Evolutionary conservation across 768 basidiomycete species (phyloP).

Genomic region (Suillus occidentalis): DNA sequence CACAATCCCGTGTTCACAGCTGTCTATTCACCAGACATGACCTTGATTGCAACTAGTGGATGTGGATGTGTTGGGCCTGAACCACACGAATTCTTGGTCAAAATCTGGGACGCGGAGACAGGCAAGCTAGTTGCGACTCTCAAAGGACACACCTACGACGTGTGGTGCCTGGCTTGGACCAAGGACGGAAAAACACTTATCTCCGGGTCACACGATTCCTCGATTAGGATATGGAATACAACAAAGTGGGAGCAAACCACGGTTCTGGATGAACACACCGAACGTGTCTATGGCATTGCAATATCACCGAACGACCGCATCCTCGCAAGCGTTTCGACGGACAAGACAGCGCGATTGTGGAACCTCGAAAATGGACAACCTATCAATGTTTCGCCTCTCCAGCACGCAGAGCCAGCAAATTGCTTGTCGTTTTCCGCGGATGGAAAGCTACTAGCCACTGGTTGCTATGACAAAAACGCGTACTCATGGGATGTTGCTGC

Average conservation of each 20-base stretch:
- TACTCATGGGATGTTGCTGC: background rate
- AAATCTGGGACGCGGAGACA: background rate
- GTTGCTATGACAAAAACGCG: background rate
- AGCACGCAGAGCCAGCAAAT: no score
- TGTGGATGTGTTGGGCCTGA: no score
- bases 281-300: accelerated
- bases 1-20: no score
- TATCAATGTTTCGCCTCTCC: no score
- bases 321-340: no score
- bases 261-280: background rate
- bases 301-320: background rate
- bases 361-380: background rate
- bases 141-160: background rate
- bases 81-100: no score
- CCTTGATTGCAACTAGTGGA: no score
- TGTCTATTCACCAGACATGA: no score
- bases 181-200: background rate
- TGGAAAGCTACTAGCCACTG: no score
- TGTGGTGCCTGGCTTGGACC: background rate
- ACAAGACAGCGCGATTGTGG: no score
- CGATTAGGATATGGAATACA: background rate
- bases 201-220: background rate
- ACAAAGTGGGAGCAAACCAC: background rate
- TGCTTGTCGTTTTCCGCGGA: no score
- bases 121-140: background rate